Evolutionary conservation across 2,329 filamentous ascomycete genomes (phyloP), one percentile per base, ranked within the genome.

Genomic region (Alternaria sp.): DNA sequence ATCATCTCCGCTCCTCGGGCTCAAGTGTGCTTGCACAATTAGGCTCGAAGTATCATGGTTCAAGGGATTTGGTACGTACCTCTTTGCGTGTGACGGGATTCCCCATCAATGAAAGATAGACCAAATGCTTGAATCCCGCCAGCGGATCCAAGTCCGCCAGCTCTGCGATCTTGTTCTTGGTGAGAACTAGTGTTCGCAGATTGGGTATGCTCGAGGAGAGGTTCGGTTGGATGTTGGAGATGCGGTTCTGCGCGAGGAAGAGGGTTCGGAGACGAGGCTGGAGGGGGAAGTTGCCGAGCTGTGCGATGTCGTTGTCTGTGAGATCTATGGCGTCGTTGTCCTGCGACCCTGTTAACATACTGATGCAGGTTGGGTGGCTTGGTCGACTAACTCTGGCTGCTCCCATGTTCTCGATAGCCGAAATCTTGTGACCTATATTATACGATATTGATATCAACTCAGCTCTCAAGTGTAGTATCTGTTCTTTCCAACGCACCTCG

Each of bases 401-500:
- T 84, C 95, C 95, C 82, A 99, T 82, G 81, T 99, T 99, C 85
- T 99, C 95, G 84, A 99, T 97, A 63, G 91, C 88, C 74, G 94
- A 93, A 80, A 99, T 98, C 84, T 96, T 94, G 84, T 98, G 94
- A 84, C 95, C 95, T 99, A 88, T 85, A 88, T 60, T 68, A 71
- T 63, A 70, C 70, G 78, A 83, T 82, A 83, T 85, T 79, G 85
- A 87, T 91, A 94, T 96, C 90, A 95, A 94, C 87, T 88, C 86
- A 92, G 91, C 87, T 89, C 89, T 78, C 83, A 88, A 88, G 88
- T 93, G 92, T 92, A 97, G 93, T 88, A 96, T 95, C 93, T 94
- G 92, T 86, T 89, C 93, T 93, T 96, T 93, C 91, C 91, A 88
- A 88, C 93, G 89, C 91, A 98, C 95, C 95, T 97, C 95, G 90